These are phyloP conservation scores for maize (Zea mays) DNA, from an alignment of 176 grass and related monocot species.

Conservation along the genomic window Zm-B73-REFERENCE-NAM-5.0 NC_050105.1:148896501-148897000, in stretches of 20 bases:
- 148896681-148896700: background rate
- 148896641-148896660: background rate
- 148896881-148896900: background rate
- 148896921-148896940: background rate
- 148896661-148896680: background rate
- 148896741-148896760: background rate
- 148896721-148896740: background rate
- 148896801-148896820: conserved; percentile 29
- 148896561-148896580: conserved; percentile 47
- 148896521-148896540: conserved; percentile 87
- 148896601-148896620: background rate
- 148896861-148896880: background rate
- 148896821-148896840: background rate
- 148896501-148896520: conserved; percentile 77
- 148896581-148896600: conserved; percentile 41
- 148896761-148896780: background rate
- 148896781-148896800: background rate
- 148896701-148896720: background rate
- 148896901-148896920: background rate
- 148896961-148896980: background rate
- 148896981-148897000: background rate
- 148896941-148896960: background rate
- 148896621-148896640: background rate
- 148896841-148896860: conserved; percentile 13
- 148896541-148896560: conserved; percentile 87